Base-by-base conservation (phyloP, 495 filamentous ascomycete genomes). In the Podospora pseudocomata region DNA sequence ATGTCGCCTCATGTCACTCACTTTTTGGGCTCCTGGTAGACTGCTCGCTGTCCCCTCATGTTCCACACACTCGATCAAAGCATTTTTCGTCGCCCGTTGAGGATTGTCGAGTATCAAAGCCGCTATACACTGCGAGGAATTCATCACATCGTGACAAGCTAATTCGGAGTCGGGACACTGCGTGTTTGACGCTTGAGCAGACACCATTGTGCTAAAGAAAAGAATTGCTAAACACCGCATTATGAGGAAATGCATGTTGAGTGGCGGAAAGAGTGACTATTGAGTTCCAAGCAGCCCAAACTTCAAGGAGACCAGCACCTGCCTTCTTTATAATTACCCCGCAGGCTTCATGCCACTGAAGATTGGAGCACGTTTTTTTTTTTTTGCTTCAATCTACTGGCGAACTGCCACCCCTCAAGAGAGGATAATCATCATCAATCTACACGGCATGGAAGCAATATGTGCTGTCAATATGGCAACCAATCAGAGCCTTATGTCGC, bases 11-110 rank as follows among this genome's bases (percentile, higher is more conserved):
- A 28, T 15, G 15, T 18, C 20, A 18, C 59, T 61, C 23, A 44
- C 61, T 32, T 63, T 63, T 9, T 28, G 28, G 27, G 30, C 61
- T 3, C 61, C 61, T 4, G 61, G 32, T 9, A 63, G 18, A 32
- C 11, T 63, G 13, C 61, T 63, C 28, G 61, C 61, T 18, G 61
- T 63, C 18, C 61, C 61, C n/a, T 63, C 61, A 44, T 63, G 61
- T 23, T 44, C 61, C 5, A 63, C 61, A 32, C 61, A 63, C 18
- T 15, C 15, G 19, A 63, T 44, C 3, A 63, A 23, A 19, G 61
- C 61, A 27, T 34, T 27, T 49, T 63, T 63, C 2, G 61, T 49
- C 20, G 5, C 16, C 26, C 19, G 19, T 28, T 13, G 23, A 11
- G 18, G 61, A 15, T 44, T 63, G 5, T 58, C 23, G n/a, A 26